These are phyloP conservation scores for Trametes punicea DNA, from an alignment of 768 basidiomycete genomes.

Conservation along the genomic window DNA sequence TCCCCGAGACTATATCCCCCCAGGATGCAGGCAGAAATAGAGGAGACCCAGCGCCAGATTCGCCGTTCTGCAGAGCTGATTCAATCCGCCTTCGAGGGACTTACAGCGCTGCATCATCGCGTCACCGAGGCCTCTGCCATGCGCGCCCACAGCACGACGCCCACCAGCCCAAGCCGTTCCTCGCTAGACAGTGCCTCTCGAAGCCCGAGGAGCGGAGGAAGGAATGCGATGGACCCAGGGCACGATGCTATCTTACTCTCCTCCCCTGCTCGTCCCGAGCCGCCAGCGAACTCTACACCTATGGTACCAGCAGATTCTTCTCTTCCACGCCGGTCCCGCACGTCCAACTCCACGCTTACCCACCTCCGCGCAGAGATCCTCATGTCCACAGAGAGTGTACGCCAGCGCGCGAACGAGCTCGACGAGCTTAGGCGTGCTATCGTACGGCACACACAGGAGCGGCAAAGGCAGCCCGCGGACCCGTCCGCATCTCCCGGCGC, in stretches of 20 bases:
- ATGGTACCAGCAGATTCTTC: background rate
- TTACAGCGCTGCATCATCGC: conserved; percentile 9
- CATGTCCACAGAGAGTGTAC: conserved; percentile 8
- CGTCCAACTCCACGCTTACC: conserved; percentile 1
- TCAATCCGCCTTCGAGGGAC: conserved; percentile 14
- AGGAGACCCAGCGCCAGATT: conserved; percentile 15
- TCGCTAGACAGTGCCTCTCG: background rate
- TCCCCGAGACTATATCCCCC: background rate
- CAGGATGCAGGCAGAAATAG: conserved; percentile 16
- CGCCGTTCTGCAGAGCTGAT: conserved; percentile 12
- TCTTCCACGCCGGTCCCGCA: background rate
- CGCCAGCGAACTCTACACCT: background rate
- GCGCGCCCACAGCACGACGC: background rate
- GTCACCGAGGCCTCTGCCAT: conserved; percentile 1
- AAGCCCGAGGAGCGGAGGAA: background rate
- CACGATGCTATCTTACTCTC: conserved; percentile 28
- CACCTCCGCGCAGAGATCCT: conserved; percentile 4
- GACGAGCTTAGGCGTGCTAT: conserved; percentile 16
- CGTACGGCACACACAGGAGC: conserved; percentile 2
- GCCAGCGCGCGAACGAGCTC: conserved; percentile 6
- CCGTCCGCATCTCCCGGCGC: background rate
- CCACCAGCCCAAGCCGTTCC: background rate
- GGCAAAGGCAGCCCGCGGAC: background rate
- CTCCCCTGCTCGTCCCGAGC: background rate
- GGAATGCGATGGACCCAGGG: conserved; percentile 23